Base-by-base conservation (phyloP, 2,329 filamentous ascomycete genomes). In the Fusarium sp. region DNA sequence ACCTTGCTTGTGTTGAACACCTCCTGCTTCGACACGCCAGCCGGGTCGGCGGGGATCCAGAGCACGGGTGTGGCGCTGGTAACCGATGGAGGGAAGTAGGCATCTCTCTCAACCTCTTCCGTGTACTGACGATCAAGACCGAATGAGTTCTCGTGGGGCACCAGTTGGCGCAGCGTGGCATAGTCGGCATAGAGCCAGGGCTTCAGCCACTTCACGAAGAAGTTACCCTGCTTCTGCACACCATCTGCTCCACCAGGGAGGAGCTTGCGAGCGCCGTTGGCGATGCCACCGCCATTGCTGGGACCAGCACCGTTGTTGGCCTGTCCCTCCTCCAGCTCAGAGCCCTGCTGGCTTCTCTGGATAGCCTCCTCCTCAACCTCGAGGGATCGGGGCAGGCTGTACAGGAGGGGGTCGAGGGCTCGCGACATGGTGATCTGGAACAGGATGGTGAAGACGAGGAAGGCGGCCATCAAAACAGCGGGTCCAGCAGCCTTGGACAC, bases 121-220 rank as follows among this genome's bases (percentile, higher is more conserved):
- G 89, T 81, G 80, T 97, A 95, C 34, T 88, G 80, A 60, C 89
- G 86, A 13, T 88, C 84, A 1, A 85, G 76, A 30, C 85, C 82
- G 11, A 85, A 73, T 10, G 83, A 79, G 37, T 88, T 83, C 52
- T 88, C 86, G 37, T 87, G 85, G 0, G 94, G 94, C 0, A 97
- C 90, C 16, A 96, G 86, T 54, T 88, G 88, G 60, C 94, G 93
- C 78, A 97, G 87, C 4, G 90, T 88, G 18, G 86, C 83, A 82
- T 97, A 97, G 83, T 94, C 90, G 71, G 89, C 86, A 80, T 94
- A 94, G 67, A 91, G 85, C 87, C 96, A 94, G 0, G 95, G 95
- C 81, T 93, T 92, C 67, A 97, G 83, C 85, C 90, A 94, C 75
- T 87, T 89, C 68, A 82, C 78, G 67, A 92, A 78, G 64, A 91